Percentiles rank a stretch among this genome's conserved stretches.
Conservation (phyloP, 1,284 basidiomycete species). For the Ceratorhiza oryzae-sativae region DNA sequence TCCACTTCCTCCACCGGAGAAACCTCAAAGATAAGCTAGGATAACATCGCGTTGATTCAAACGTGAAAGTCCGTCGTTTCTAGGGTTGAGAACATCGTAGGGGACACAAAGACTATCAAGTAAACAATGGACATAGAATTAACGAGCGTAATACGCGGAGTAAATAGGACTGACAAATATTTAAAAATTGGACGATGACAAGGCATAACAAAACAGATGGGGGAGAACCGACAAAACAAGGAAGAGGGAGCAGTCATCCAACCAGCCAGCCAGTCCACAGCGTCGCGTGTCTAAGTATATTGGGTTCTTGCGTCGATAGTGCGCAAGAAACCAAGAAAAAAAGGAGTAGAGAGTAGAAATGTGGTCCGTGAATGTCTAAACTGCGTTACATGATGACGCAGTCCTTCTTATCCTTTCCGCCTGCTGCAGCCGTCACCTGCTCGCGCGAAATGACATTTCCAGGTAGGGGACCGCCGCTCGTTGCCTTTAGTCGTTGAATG, state of each 20-base stretch:
- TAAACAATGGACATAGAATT: slow-evolving; percentile 20
- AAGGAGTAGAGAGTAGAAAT: neutral
- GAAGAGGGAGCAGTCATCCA: neutral
- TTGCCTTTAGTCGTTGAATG: slow-evolving; percentile 78
- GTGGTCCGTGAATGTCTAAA: neutral
- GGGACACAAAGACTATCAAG: neutral
- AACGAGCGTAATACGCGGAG: slow-evolving; percentile 15
- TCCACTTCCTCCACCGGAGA: neutral
- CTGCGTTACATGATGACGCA: slow-evolving; percentile 78
- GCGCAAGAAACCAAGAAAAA: neutral
- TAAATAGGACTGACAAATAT: slow-evolving; percentile 35
- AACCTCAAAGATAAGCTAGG: too few species aligned
- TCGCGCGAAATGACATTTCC: slow-evolving; percentile 47
- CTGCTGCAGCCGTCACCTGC: slow-evolving; percentile 50
- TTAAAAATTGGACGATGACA: slow-evolving; percentile 29
- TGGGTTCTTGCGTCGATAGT: neutral
- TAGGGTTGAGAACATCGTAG: neutral
- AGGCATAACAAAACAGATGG: neutral
- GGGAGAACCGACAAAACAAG: neutral
- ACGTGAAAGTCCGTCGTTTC: too few species aligned
- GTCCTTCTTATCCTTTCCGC: slow-evolving; percentile 61
- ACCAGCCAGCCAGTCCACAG: neutral
- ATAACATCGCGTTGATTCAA: too few species aligned
- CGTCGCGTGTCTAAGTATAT: slow-evolving; percentile 6
- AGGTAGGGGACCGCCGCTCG: slow-evolving; percentile 54